Percentiles rank a stretch among this genome's conserved stretches.
These are phyloP conservation scores for Sugiyamaella lignohabitans DNA, from an alignment of 805 yeast genomes.

Conservation along the genomic window DNA sequence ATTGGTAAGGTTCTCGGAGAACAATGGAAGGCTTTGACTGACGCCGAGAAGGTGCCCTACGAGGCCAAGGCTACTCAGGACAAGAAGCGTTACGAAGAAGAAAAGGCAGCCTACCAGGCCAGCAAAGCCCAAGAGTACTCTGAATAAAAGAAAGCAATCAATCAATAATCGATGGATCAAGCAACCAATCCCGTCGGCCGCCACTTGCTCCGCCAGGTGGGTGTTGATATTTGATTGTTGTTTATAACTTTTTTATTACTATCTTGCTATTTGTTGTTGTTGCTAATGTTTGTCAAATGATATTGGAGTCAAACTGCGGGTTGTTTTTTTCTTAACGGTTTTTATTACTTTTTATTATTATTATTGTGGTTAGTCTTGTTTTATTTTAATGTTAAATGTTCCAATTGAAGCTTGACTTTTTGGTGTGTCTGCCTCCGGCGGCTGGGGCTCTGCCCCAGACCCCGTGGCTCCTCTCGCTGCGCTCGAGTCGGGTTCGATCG, in stretches of 20 bases:
- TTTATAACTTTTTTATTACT: slow-evolving; percentile 7
- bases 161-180: slow-evolving; percentile 4
- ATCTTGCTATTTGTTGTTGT: slow-evolving; percentile 9
- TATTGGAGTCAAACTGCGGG: no score
- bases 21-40: slow-evolving; percentile 86
- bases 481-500: no score
- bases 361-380: slow-evolving; percentile 1
- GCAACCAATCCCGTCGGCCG: no score
- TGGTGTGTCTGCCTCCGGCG: not conserved
- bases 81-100: slow-evolving; percentile 95
- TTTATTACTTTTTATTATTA: no score
- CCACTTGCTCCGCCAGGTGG: no score
- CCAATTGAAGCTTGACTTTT: not conserved
- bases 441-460: not conserved
- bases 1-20: slow-evolving; percentile 94
- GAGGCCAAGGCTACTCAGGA: slow-evolving; percentile 91
- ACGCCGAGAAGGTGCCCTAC: slow-evolving; percentile 82
- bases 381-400: not conserved
- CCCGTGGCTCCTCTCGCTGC: not conserved
- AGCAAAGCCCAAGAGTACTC: slow-evolving; percentile 32
- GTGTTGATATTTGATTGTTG: no score
- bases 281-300: slow-evolving; percentile 12
- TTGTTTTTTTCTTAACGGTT: not conserved
- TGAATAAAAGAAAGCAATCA: slow-evolving; percentile 19
- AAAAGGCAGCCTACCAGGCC: slow-evolving; percentile 65